These are phyloP conservation scores for Corrigiola litoralis DNA, from an alignment of 179 eudicot species.

Conservation along the genomic window DNA sequence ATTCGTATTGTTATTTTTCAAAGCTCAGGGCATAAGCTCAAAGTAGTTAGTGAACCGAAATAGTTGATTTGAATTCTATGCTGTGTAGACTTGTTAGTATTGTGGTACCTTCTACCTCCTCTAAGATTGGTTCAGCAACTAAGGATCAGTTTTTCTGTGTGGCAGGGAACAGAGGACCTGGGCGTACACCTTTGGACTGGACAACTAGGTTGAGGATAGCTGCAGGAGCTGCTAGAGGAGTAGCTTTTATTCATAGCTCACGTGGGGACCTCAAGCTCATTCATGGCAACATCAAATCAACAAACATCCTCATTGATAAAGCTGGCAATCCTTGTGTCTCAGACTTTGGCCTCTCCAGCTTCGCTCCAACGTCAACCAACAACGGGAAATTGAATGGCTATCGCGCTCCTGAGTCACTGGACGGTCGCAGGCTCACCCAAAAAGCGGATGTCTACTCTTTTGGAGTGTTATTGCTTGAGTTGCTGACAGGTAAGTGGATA, in stretches of 20 bases:
- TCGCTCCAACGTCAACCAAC: conserved; percentile 35
- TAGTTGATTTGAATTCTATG: not conserved
- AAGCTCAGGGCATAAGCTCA: not conserved
- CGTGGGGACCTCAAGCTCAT: conserved; percentile 53
- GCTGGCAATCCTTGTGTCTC: conserved; percentile 63
- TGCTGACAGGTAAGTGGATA: conserved; percentile 51
- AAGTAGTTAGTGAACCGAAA: not conserved
- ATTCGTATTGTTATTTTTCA: not conserved
- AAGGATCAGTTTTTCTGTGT: not conserved
- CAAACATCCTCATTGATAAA: conserved; percentile 76
- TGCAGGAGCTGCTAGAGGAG: conserved; percentile 71
- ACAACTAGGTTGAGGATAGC: conserved; percentile 74
- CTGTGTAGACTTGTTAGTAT: not conserved
- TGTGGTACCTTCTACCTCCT: not conserved
- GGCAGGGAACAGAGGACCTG: conserved; percentile 85
- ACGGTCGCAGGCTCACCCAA: conserved; percentile 50
- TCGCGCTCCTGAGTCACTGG: conserved; percentile 68
- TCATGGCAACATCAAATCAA: conserved; percentile 87
- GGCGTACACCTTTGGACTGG: conserved; percentile 90
- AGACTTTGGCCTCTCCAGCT: conserved; percentile 70
- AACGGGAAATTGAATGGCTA: conserved; percentile 57
- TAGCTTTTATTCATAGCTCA: conserved; percentile 62
- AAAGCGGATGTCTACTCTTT: conserved; percentile 85
- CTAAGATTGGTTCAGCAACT: not conserved
- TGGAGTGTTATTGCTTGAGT: conserved; percentile 75